These are phyloP conservation scores for Candida sanyiensis DNA, from an alignment of 805 yeast species.

Conservation along the genomic window DNA sequence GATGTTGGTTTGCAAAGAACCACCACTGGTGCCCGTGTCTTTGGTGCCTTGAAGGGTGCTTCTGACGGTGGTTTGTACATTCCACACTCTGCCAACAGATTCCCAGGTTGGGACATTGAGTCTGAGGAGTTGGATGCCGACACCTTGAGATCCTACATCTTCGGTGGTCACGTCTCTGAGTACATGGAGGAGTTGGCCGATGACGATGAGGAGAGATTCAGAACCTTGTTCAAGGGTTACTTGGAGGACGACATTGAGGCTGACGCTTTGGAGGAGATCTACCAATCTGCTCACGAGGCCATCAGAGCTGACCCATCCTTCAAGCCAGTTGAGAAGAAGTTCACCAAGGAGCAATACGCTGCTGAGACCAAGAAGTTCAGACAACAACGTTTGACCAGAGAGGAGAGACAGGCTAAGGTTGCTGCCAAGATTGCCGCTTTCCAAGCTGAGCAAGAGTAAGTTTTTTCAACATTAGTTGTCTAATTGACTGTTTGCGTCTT, in stretches of 20 bases:
- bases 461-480: neutral
- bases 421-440: conserved; percentile 92
- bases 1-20: conserved; percentile 99
- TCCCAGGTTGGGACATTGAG: conserved; percentile 99
- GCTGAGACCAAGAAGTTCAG: conserved; percentile 92
- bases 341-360: conserved; percentile 97
- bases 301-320: conserved; percentile 94
- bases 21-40: conserved; percentile 99
- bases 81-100: conserved; percentile 99
- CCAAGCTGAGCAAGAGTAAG: conserved; percentile 36
- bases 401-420: conserved; percentile 83
- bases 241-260: conserved; percentile 96
- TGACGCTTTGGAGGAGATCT: conserved; percentile 92
- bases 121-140: conserved; percentile 97
- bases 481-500: neutral
- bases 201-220: conserved; percentile 99
- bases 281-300: conserved; percentile 88
- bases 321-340: conserved; percentile 86
- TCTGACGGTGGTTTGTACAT: conserved; percentile 99
- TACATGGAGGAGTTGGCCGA: conserved; percentile 99
- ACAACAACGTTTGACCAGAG: conserved; percentile 82
- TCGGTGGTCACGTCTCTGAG: conserved; percentile 99
- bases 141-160: conserved; percentile 95
- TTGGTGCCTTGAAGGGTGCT: conserved; percentile 99
- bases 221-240: conserved; percentile 92